Evolutionary conservation across 352 stramenopile species (phyloP).

Genomic region (Phytophthora macrochlamydospora): DNA sequence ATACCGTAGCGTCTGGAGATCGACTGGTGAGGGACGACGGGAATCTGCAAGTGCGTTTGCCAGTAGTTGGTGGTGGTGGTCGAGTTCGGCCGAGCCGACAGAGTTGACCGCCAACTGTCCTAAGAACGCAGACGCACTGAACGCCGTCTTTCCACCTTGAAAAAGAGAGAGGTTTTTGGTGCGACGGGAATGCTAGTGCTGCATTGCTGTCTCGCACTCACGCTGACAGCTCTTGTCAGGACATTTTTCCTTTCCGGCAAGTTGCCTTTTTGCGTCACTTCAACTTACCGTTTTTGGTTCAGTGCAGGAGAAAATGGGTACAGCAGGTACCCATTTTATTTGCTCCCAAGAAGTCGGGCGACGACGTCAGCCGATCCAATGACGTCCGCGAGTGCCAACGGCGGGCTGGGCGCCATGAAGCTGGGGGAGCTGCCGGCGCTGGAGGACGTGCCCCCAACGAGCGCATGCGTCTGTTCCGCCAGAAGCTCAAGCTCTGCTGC

Average conservation of each 20-base stretch:
- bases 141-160: background rate
- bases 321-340: background rate
- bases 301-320: background rate
- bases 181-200: no score
- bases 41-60: background rate
- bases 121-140: background rate
- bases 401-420: constrained; percentile 28
- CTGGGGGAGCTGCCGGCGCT: constrained; percentile 60
- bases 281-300: background rate
- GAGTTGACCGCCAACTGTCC: background rate
- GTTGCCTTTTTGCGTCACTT: background rate
- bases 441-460: constrained; percentile 60
- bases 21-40: background rate
- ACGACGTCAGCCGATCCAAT: constrained; percentile 17
- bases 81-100: background rate
- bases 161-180: no score
- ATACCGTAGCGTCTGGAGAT: no score
- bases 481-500: constrained; percentile 71
- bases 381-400: constrained; percentile 30
- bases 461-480: constrained; percentile 65
- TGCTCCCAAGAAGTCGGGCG: constrained; percentile 11
- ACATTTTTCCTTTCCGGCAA: background rate
- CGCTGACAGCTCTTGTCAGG: no score
- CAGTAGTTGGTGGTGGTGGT: no score
- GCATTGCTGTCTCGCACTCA: no score